These are phyloP conservation scores for Cladosporium oxysporum DNA, from an alignment of 2,329 filamentous ascomycete genomes.

Conservation along the genomic window DNA sequence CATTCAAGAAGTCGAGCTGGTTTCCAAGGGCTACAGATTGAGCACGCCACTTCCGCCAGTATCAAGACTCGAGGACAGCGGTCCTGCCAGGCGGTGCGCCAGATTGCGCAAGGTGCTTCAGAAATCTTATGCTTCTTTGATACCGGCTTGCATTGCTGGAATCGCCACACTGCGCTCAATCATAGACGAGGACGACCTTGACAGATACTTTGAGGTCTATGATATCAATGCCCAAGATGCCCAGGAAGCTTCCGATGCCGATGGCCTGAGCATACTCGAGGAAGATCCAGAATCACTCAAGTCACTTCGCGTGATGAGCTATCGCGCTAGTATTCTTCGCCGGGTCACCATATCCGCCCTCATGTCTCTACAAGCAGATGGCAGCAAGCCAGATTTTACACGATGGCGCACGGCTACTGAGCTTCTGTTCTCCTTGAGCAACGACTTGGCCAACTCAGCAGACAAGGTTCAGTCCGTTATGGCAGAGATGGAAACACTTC, in stretches of 20 bases:
- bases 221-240: constrained; percentile 51
- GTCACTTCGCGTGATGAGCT: constrained; percentile 65
- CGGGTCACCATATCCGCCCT: constrained; percentile 88
- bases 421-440: constrained; percentile 67
- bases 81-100: constrained; percentile 72
- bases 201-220: constrained; percentile 82
- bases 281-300: constrained; percentile 79
- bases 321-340: constrained; percentile 75
- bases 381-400: constrained; percentile 72
- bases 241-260: constrained; percentile 53
- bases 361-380: constrained; percentile 80
- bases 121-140: constrained; percentile 66
- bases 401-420: constrained; percentile 79
- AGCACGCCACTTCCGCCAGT: constrained; percentile 90
- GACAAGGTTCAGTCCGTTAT: constrained; percentile 69
- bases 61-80: constrained; percentile 77
- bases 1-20: constrained; percentile 93
- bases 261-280: constrained; percentile 57
- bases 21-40: constrained; percentile 87
- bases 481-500: constrained; percentile 69
- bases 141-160: constrained; percentile 71
- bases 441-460: constrained; percentile 62
- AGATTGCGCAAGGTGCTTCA: constrained; percentile 77
- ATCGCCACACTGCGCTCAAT: constrained; percentile 69
- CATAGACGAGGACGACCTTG: constrained; percentile 77